These are phyloP conservation scores for Monosporascus sp. DNA, from an alignment of 2,329 filamentous ascomycete species.

Conservation along the genomic window DNA sequence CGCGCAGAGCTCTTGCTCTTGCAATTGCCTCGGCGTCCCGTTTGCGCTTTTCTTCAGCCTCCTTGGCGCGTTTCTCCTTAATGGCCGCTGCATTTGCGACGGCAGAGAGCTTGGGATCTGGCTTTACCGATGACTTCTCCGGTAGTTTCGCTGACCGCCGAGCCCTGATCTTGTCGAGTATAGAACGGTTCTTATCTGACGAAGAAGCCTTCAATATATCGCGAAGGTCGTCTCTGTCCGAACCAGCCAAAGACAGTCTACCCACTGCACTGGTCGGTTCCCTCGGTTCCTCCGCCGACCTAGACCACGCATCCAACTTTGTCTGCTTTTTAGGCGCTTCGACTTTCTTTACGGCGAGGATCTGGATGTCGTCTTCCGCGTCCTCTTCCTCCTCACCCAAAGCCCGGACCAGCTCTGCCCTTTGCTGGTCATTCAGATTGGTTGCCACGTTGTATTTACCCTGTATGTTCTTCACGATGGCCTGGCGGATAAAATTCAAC, in stretches of 20 bases:
- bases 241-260: conserved; percentile 20
- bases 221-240: conserved; percentile 42
- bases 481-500: conserved; percentile 58
- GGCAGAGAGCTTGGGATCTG: conserved; percentile 29
- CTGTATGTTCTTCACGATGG: conserved; percentile 55
- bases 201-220: conserved; percentile 40
- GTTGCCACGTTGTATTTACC: conserved; percentile 61
- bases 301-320: conserved; percentile 58
- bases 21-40: conserved; percentile 69
- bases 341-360: conserved; percentile 36
- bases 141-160: conserved; percentile 18
- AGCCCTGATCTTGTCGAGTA: conserved; percentile 42
- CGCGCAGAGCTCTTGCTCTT: conserved; percentile 56
- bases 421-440: conserved; percentile 75
- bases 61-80: conserved; percentile 67
- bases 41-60: conserved; percentile 68
- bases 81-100: conserved; percentile 49
- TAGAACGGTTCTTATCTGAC: conserved; percentile 38
- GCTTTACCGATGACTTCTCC: conserved; percentile 8
- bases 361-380: conserved; percentile 43
- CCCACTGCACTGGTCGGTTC: conserved; percentile 20
- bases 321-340: conserved; percentile 49
- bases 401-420: conserved; percentile 70
- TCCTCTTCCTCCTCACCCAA: conserved; percentile 53
- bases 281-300: conserved; percentile 37